Percentiles rank a stretch among this genome's conserved stretches.
Conservation (phyloP, 169 alveolate species). For the Cryptosporidium meleagridis region DNA sequence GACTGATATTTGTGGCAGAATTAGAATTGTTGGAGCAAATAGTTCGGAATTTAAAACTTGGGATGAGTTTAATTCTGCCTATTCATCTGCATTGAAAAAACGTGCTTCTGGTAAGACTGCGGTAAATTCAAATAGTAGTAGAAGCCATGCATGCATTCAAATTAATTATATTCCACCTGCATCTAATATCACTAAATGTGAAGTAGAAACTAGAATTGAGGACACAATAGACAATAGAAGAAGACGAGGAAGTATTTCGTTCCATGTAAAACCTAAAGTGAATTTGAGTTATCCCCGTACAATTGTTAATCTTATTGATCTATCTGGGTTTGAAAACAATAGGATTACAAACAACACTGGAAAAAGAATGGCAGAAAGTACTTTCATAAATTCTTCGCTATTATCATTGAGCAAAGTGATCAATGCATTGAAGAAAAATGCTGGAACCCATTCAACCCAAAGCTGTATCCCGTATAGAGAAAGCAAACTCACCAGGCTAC, state of each 20-base stretch:
- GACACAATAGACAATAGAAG: constrained; percentile 60
- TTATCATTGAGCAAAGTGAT: constrained; percentile 71
- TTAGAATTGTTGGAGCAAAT: constrained; percentile 42
- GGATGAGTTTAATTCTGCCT: constrained; percentile 32
- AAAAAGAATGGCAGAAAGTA: constrained; percentile 70
- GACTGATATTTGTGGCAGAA: constrained; percentile 73
- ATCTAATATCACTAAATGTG: not conserved
- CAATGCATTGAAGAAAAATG: constrained; percentile 74
- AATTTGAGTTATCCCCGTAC: constrained; percentile 55
- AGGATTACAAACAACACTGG: constrained; percentile 63
- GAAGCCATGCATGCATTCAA: constrained; percentile 75
- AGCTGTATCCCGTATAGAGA: constrained; percentile 76
- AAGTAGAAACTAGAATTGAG: not conserved
- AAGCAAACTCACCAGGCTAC: constrained; percentile 71
- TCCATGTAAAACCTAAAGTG: constrained; percentile 62
- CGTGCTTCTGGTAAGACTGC: constrained; percentile 60
- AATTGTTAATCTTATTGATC: constrained; percentile 65
- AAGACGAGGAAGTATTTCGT: constrained; percentile 71
- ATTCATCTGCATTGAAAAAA: constrained; percentile 12
- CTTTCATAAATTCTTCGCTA: constrained; percentile 71
- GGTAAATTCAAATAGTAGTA: constrained; percentile 41
- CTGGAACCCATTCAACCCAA: constrained; percentile 38
- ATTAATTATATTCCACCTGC: constrained; percentile 52
- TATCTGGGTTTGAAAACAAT: constrained; percentile 76
- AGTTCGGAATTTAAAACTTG: constrained; percentile 36